Evolutionary conservation across 495 filamentous ascomycete genomes (phyloP).

Genomic region (Cenococcum geophilum): DNA sequence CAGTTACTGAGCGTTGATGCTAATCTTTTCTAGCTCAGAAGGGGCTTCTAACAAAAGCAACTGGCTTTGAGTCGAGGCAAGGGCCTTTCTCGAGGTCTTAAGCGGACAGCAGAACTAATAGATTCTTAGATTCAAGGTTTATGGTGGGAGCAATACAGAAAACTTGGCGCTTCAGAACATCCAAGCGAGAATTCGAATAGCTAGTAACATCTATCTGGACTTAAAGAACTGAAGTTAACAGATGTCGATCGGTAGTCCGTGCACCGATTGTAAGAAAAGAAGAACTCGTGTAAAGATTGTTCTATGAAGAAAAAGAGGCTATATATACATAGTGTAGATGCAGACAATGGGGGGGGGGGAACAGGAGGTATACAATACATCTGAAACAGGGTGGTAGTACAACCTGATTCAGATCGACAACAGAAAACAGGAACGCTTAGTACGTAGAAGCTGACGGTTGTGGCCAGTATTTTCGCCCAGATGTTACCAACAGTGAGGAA

Average conservation of each 20-base stretch:
- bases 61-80: constrained; percentile 47
- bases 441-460: background rate
- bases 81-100: too few relatives aligned
- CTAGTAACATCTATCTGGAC: constrained; percentile 33
- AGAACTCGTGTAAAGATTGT: too few relatives aligned
- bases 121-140: constrained; percentile 53
- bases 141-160: constrained; percentile 56
- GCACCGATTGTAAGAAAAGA: too few relatives aligned
- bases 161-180: constrained; percentile 75
- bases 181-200: constrained; percentile 77
- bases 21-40: constrained; percentile 35
- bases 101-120: too few relatives aligned
- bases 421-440: background rate
- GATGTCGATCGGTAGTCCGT: too few relatives aligned
- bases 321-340: too few relatives aligned
- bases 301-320: too few relatives aligned
- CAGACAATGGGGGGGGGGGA: too few relatives aligned
- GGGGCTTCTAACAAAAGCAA: constrained; percentile 49
- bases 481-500: constrained; percentile 55
- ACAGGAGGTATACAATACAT: too few relatives aligned
- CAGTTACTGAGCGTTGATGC: too few relatives aligned
- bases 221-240: background rate
- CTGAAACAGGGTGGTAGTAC: too few relatives aligned
- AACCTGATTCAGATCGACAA: too few relatives aligned
- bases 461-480: constrained; percentile 68